Conservation (phyloP, 257 asterid species). For the Scutellaria baicalensis region DNA sequence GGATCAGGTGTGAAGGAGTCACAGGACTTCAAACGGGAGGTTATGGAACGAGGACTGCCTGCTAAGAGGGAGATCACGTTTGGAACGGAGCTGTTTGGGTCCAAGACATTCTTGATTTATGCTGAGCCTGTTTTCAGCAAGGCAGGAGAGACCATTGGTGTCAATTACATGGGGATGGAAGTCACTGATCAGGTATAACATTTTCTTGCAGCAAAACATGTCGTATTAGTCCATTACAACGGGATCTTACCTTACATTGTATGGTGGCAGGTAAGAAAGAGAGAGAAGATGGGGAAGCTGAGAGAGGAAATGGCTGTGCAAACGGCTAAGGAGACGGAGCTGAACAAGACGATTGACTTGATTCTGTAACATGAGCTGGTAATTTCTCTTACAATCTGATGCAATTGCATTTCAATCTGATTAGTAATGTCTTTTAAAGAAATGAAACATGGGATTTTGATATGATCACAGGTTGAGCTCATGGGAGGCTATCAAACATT, state of each 20-base stretch:
- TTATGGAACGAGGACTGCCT: constrained; percentile 67
- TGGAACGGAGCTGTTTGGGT: constrained; percentile 74
- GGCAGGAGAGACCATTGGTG: constrained; percentile 77
- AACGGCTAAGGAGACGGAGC: constrained; percentile 89
- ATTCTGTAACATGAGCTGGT: constrained; percentile 94
- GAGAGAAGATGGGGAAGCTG: constrained; percentile 83
- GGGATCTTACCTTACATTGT: too few relatives aligned
- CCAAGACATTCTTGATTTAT: constrained; percentile 71
- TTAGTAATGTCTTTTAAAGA: neutral
- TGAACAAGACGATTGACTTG: constrained; percentile 77
- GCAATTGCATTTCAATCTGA: too few relatives aligned
- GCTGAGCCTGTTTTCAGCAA: constrained; percentile 91
- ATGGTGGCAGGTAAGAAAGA: constrained; percentile 49
- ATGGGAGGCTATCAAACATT: constrained; percentile 70
- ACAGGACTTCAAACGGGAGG: constrained; percentile 84
- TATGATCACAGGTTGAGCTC: constrained; percentile 65
- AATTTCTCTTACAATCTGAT: neutral
- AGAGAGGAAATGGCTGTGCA: constrained; percentile 95
- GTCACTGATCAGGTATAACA: constrained; percentile 72
- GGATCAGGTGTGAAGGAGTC: constrained; percentile 92
- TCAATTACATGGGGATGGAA: constrained; percentile 95
- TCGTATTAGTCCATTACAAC: too few relatives aligned
- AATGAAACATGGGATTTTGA: neutral
- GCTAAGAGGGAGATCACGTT: constrained; percentile 94
- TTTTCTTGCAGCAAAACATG: too few relatives aligned